phyloP scores from a whole-genome alignment of 306 rosid genomes.

The Arachis stenosperma region DNA sequence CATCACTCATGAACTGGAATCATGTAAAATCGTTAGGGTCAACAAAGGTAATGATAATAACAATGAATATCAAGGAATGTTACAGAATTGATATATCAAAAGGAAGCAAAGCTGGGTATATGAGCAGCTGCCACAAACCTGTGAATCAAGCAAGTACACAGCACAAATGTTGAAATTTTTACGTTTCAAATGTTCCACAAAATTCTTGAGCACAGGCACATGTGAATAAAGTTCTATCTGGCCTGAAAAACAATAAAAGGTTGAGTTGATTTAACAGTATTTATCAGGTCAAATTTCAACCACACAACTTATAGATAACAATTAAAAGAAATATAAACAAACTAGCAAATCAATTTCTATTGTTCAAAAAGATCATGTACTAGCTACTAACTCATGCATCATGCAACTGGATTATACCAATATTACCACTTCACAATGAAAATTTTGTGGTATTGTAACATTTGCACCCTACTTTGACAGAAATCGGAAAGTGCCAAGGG shows the following conservation, averaged over 20 bases:
- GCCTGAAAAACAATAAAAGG: constrained; percentile 55
- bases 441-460: neutral
- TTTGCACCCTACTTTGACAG: neutral
- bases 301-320: constrained; percentile 8
- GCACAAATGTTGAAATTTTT: constrained; percentile 82
- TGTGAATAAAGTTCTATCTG: constrained; percentile 95
- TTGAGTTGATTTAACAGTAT: constrained; percentile 4
- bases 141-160: constrained; percentile 92
- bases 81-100: constrained; percentile 18
- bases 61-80: constrained; percentile 2
- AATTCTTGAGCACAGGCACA: constrained; percentile 79
- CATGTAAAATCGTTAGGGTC: constrained; percentile 15
- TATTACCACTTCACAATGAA: constrained; percentile 17
- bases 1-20: constrained; percentile 80
- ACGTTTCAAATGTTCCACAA: constrained; percentile 82
- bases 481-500: constrained; percentile 6
- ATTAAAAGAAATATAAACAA: neutral
- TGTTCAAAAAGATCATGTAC: neutral
- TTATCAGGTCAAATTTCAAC: constrained; percentile 28
- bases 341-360: constrained; percentile 8
- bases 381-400: neutral
- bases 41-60: constrained; percentile 6
- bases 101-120: constrained; percentile 6
- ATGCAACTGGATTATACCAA: constrained; percentile 7
- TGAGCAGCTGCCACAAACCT: constrained; percentile 55